Conservation (phyloP, 495 filamentous ascomycete species). For the Pyronema omphalodes region DNA sequence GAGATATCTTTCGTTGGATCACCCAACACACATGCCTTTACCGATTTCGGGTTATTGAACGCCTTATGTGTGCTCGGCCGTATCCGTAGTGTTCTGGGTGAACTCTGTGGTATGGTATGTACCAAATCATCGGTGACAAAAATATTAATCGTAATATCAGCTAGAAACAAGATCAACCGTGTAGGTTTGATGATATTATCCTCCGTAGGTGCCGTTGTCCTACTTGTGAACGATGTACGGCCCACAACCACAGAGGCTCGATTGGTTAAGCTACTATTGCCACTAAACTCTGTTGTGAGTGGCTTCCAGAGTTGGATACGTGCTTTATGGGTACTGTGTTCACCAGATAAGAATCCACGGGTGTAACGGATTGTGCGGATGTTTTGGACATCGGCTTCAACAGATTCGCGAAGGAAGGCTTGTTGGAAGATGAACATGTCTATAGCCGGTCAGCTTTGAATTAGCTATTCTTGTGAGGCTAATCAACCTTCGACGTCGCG, state of each 20-base stretch:
- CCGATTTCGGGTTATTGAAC: slow-evolving; percentile 8
- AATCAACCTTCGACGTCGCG: slow-evolving; percentile 2
- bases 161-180: slow-evolving; percentile 19
- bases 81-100: slow-evolving; percentile 3
- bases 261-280: neutral
- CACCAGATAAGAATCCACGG: slow-evolving; percentile 10
- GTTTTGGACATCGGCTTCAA: slow-evolving; percentile 17
- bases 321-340: slow-evolving; percentile 13
- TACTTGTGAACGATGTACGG: neutral
- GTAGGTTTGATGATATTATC: neutral
- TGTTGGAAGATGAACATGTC: slow-evolving; percentile 21
- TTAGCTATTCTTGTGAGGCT: neutral
- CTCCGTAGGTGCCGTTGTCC: neutral
- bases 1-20: slow-evolving; percentile 5
- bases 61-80: slow-evolving; percentile 8
- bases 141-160: slow-evolving; percentile 9
- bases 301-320: slow-evolving; percentile 19
- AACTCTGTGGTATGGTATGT: neutral
- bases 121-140: slow-evolving; percentile 20
- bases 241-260: neutral
- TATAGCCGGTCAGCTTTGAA: neutral
- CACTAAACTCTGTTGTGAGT: neutral
- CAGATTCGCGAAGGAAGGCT: slow-evolving; percentile 13
- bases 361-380: slow-evolving; percentile 17
- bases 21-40: slow-evolving; percentile 18